Evolutionary conservation across 2,329 filamentous ascomycete species (phyloP).

Genomic region (Cercospora citrullina): DNA sequence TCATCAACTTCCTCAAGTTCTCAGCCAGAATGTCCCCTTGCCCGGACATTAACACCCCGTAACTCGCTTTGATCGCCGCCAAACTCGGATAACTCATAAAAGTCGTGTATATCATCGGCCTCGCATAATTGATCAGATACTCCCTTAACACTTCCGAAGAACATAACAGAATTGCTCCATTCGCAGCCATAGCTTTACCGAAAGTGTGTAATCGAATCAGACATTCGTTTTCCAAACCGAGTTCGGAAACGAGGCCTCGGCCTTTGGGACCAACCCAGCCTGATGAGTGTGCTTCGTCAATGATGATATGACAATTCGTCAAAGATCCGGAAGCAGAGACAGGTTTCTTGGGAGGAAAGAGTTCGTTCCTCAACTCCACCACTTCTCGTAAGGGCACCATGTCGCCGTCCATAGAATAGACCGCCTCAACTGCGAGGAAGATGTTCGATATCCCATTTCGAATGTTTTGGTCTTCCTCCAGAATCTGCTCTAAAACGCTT

Average conservation of each 20-base stretch:
- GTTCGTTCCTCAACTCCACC: slow-evolving; percentile 56
- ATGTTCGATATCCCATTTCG: slow-evolving; percentile 52
- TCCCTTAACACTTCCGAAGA: slow-evolving; percentile 55
- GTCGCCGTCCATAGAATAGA: slow-evolving; percentile 86
- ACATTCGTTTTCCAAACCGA: slow-evolving; percentile 57
- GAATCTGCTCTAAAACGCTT: slow-evolving; percentile 34
- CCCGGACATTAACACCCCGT: slow-evolving; percentile 57
- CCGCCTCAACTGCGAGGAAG: slow-evolving; percentile 67
- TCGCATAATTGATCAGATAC: slow-evolving; percentile 74
- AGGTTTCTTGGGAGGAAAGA: slow-evolving; percentile 26
- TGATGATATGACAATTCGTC: slow-evolving; percentile 62
- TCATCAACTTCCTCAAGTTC: slow-evolving; percentile 52
- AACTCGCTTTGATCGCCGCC: slow-evolving; percentile 59
- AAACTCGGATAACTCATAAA: slow-evolving; percentile 64
- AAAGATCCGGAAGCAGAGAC: slow-evolving; percentile 37
- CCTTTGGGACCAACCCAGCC: slow-evolving; percentile 60
- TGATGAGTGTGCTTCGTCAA: slow-evolving; percentile 69
- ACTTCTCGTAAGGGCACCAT: slow-evolving; percentile 64
- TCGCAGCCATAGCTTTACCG: slow-evolving; percentile 66
- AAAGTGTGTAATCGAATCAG: slow-evolving; percentile 65
- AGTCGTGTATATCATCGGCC: slow-evolving; percentile 74
- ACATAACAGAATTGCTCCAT: slow-evolving; percentile 67
- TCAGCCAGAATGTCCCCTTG: slow-evolving; percentile 47
- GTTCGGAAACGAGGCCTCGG: slow-evolving; percentile 58
- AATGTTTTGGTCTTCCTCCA: slow-evolving; percentile 38